phyloP scores from a whole-genome alignment of 2,329 filamentous ascomycete species.

The Zalaria sp. region DNA sequence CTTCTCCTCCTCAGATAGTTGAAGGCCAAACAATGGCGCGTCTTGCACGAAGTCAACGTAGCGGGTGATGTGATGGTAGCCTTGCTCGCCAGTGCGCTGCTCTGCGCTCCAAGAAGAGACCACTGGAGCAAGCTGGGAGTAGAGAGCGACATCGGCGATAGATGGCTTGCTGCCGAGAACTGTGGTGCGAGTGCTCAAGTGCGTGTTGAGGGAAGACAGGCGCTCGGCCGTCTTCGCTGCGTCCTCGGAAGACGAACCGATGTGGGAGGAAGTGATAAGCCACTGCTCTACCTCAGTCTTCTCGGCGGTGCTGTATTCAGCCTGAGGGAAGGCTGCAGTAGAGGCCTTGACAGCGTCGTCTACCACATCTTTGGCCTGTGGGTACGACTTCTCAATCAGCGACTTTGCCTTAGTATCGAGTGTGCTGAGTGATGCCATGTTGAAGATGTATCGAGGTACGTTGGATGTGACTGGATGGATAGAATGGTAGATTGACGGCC shows the following conservation, averaged over 20 bases:
- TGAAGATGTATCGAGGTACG: constrained; percentile 5
- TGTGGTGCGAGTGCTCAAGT: constrained; percentile 79
- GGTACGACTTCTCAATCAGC: constrained; percentile 18
- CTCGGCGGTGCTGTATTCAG: constrained; percentile 58
- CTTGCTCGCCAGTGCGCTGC: constrained; percentile 77
- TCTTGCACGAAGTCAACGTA: constrained; percentile 94
- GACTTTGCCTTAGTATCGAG: constrained; percentile 17
- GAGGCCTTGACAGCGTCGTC: constrained; percentile 20
- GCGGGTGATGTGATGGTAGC: constrained; percentile 81
- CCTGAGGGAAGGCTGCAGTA: constrained; percentile 16
- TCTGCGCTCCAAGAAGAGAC: constrained; percentile 72
- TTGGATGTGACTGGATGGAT: neutral
- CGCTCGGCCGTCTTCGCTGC: constrained; percentile 44
- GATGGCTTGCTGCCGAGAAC: constrained; percentile 82
- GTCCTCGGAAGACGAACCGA: constrained; percentile 48
- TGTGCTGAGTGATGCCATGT: constrained; percentile 18
- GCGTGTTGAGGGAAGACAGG: constrained; percentile 67
- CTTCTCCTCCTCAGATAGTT: constrained; percentile 59
- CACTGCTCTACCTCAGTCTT: constrained; percentile 81
- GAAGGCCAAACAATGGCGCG: constrained; percentile 54
- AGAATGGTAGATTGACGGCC: neutral
- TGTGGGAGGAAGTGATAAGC: constrained; percentile 62
- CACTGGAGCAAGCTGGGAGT: constrained; percentile 60
- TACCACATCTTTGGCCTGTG: constrained; percentile 15
- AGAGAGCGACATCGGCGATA: constrained; percentile 72